A percentile compares a stretch with the other conserved stretches of the same genome.
Evolutionary conservation across 139 green algal genomes (phyloP).

Genomic region (Haematococcus lacustris): DNA sequence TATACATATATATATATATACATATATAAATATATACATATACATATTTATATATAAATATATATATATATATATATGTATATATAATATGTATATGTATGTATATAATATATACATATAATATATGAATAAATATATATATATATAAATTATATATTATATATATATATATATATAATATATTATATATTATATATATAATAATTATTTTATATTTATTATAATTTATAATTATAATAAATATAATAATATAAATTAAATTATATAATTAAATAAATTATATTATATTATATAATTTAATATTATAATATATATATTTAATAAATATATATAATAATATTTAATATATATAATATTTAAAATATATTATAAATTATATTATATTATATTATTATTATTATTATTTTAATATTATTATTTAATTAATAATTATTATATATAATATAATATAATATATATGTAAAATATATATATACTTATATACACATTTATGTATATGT

Average conservation of each 20-base stretch:
- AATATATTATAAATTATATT: too few relatives aligned
- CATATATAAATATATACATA: too few relatives aligned
- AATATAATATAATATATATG: too few relatives aligned
- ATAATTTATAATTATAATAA: constrained; percentile 8
- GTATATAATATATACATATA: too few relatives aligned
- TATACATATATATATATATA: too few relatives aligned
- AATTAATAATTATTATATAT: constrained; percentile 21
- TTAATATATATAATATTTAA: constrained; percentile 21
- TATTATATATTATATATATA: constrained; percentile 17
- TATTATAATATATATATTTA: constrained; percentile 32
- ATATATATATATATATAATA: constrained; percentile 19
- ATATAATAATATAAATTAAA: constrained; percentile 18
- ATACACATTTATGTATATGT: too few relatives aligned
- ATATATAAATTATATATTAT: constrained; percentile 11
- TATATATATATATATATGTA: too few relatives aligned
- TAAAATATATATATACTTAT: too few relatives aligned
- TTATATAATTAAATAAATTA: constrained; percentile 28
- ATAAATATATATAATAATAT: constrained; percentile 16
- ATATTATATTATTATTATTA: too few relatives aligned
- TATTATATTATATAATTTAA: constrained; percentile 19
- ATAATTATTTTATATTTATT: constrained; percentile 6
- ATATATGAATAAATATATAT: too few relatives aligned
- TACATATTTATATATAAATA: too few relatives aligned
- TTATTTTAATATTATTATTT: constrained; percentile 18
- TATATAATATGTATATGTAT: too few relatives aligned